Percentiles rank a stretch among this genome's conserved stretches.
phyloP scores from a whole-genome alignment of 2,329 filamentous ascomycete species.

The Fusarium domesticum region DNA sequence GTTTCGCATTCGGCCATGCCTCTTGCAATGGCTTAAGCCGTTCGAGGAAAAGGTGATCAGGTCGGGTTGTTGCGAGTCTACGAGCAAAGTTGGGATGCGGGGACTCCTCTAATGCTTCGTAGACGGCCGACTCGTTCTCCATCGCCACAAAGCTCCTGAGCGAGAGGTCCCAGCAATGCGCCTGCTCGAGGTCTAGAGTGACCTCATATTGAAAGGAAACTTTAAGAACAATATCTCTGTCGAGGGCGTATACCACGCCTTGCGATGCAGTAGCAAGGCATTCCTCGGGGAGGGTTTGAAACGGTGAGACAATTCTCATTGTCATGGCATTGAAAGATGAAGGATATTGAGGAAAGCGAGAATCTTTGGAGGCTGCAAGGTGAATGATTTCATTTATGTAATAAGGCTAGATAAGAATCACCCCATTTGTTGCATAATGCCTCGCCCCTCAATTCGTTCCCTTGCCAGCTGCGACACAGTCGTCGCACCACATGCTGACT shows the following conservation, averaged over 20 bases:
- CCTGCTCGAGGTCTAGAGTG: neutral
- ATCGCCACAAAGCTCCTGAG: neutral
- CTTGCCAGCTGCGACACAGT: too few relatives aligned
- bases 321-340: too few relatives aligned
- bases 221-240: constrained; percentile 1
- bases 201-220: constrained; percentile 1
- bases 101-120: neutral
- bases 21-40: constrained; percentile 2
- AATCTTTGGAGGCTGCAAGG: too few relatives aligned
- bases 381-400: too few relatives aligned
- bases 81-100: neutral
- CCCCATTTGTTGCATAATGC: too few relatives aligned
- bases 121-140: neutral
- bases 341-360: too few relatives aligned
- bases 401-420: too few relatives aligned
- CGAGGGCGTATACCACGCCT: constrained; percentile 4
- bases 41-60: neutral
- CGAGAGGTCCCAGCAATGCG: neutral
- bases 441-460: too few relatives aligned
- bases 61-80: neutral
- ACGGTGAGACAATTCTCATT: neutral
- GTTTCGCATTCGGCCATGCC: neutral
- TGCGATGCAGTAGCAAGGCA: constrained; percentile 1
- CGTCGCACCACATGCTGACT: too few relatives aligned
- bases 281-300: neutral